A percentile compares a stretch with the other conserved stretches of the same genome.
phyloP scores from a whole-genome alignment of 2,329 filamentous ascomycete species.

The Fusarium austroafricanum region DNA sequence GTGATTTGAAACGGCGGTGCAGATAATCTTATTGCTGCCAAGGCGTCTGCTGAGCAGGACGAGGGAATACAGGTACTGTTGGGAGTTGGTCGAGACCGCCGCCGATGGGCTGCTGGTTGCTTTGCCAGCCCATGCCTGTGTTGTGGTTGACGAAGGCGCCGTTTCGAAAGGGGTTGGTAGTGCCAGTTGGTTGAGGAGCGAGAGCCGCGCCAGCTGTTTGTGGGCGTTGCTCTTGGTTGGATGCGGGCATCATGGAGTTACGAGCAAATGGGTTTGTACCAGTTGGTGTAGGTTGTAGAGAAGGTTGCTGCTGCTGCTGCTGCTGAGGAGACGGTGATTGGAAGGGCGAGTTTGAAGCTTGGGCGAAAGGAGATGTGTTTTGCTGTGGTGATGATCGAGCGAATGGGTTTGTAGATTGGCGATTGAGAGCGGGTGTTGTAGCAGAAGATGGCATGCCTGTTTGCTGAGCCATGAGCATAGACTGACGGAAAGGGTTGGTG shows the following conservation, averaged over 20 bases:
- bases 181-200: constrained; percentile 82
- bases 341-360: constrained; percentile 56
- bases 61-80: constrained; percentile 86
- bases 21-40: constrained; percentile 64
- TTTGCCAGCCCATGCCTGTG: constrained; percentile 90
- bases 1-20: background rate
- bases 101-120: constrained; percentile 80
- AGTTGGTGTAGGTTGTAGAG: constrained; percentile 62
- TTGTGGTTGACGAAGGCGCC: constrained; percentile 89
- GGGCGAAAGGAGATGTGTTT: constrained; percentile 50
- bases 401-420: constrained; percentile 88
- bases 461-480: constrained; percentile 76
- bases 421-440: constrained; percentile 57
- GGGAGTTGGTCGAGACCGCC: constrained; percentile 82
- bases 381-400: constrained; percentile 72
- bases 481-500: constrained; percentile 95
- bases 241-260: constrained; percentile 50
- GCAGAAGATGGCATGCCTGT: constrained; percentile 62
- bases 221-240: constrained; percentile 55
- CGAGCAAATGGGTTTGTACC: constrained; percentile 71
- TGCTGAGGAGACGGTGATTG: constrained; percentile 55
- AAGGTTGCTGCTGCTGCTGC: constrained; percentile 43
- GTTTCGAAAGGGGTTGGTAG: constrained; percentile 95
- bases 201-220: constrained; percentile 64
- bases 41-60: constrained; percentile 73